Conservation (phyloP, 306 rosid genomes). For the Carpinus viminea region DNA sequence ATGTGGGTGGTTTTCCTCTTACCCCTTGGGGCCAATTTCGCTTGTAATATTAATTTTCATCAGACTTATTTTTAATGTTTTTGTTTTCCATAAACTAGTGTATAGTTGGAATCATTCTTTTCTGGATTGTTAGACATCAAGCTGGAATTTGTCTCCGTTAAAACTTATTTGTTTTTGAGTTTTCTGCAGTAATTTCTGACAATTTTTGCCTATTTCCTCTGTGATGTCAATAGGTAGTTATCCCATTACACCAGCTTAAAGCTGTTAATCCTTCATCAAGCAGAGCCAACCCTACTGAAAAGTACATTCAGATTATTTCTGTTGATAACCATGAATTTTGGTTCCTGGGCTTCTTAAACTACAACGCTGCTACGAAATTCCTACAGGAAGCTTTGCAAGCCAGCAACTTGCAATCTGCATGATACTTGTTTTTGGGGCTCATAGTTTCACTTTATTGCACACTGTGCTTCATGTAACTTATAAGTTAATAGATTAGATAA, state of each 20-base stretch:
- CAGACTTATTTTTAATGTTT: background rate
- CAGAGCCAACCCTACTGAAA: conserved; percentile 67
- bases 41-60: background rate
- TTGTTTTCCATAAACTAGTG: background rate
- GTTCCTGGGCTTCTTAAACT: conserved; percentile 92
- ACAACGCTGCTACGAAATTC: conserved; percentile 57
- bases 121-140: background rate
- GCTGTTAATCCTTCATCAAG: conserved; percentile 78
- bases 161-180: background rate
- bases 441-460: conserved; percentile 25
- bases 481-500: conserved; percentile 16
- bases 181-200: background rate
- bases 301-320: conserved; percentile 75
- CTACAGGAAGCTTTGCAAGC: conserved; percentile 57
- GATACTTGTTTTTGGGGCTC: conserved; percentile 29
- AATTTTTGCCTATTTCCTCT: background rate
- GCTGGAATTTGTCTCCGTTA: background rate
- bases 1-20: background rate
- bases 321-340: conserved; percentile 87
- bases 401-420: conserved; percentile 39
- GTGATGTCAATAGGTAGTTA: conserved; percentile 53
- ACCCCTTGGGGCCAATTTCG: background rate
- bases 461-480: conserved; percentile 2
- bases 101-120: background rate
- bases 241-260: conserved; percentile 81